Evolutionary conservation across 306 rosid species (phyloP), one percentile per base, ranked within the genome.

Genomic region (Cicer bijugum): DNA sequence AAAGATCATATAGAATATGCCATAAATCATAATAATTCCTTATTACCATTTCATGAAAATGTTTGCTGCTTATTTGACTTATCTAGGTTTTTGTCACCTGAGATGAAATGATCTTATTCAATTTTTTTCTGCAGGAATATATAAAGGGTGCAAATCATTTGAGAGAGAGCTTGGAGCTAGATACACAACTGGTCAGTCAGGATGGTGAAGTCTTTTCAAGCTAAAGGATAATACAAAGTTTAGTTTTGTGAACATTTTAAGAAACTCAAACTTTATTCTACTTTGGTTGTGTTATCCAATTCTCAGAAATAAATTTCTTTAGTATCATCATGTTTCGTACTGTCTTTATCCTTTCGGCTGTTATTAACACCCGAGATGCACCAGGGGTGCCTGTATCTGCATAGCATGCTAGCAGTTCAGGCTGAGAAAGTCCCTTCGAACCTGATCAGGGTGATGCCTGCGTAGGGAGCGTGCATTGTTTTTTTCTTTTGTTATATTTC

Each of bases 401-500:
- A 82, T 75, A 12, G 88, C 51, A 66, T 8, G 88, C 80, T 75
- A 57, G 94, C 96, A 80, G 93, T 67, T 86, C 81, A 78, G 97
- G 97, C 99, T 91, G 97, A 95, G 99, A 95, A 9, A 90, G 97
- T 87, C 97, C 99, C 99, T 95, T 95, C 56, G 96, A 90, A 95
- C 97, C 97, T 95, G 97, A 95, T 83, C 97, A 91, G 99, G 96
- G 85, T 94, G 85, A 94, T 88, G 84, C 99, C 97, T 94, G 99
- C 97, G 97, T 86, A 94, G 97, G 99, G 97, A 94, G 99, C 61
- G 99, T 91, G 99, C 99, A 87, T 80, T 85, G 79, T 82, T 71
- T 74, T 81, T 80, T 52, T 12, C 59, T 69, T 74, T 81, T 68
- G 78, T 71, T 69, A 82, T 86, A 85, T 81, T 81, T 90, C 75